A percentile compares a stretch with the other conserved stretches of the same genome.
phyloP scores from a whole-genome alignment of 176 grass and related monocot genomes.

The Metroxylon sagu region DNA sequence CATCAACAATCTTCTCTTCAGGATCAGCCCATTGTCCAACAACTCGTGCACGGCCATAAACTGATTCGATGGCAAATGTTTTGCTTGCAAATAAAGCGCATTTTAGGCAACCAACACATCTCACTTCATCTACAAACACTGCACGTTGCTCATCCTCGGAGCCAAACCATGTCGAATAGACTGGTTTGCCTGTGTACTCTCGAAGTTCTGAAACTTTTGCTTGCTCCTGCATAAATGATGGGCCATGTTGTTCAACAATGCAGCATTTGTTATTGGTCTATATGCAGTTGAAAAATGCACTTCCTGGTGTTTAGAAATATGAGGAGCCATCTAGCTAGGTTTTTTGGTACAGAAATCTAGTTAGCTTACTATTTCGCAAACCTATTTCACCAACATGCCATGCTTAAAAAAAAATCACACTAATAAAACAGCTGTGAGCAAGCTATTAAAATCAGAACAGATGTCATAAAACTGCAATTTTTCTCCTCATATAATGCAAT shows the following conservation, averaged over 20 bases:
- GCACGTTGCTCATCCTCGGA: slow-evolving; percentile 46
- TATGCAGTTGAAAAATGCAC: too few species aligned
- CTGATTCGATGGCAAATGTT: slow-evolving; percentile 82
- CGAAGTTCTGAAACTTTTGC: slow-evolving; percentile 61
- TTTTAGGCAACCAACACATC: slow-evolving; percentile 85
- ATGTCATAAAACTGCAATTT: too few species aligned
- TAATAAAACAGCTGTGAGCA: too few species aligned
- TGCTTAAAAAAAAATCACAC: too few species aligned
- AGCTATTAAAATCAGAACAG: too few species aligned
- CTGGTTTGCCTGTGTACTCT: slow-evolving; percentile 75
- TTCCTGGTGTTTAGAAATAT: too few species aligned
- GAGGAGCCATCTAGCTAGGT: too few species aligned
- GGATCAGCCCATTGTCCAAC: slow-evolving; percentile 84
- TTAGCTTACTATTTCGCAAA: too few species aligned
- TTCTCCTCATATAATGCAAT: too few species aligned
- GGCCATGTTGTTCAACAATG: not conserved
- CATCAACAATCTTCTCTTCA: slow-evolving; percentile 76
- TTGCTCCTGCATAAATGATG: slow-evolving; percentile 40
- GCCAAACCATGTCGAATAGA: slow-evolving; percentile 77
- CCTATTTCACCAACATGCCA: too few species aligned
- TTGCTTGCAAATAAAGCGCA: slow-evolving; percentile 64
- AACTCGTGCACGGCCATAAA: slow-evolving; percentile 74
- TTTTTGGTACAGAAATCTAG: too few species aligned
- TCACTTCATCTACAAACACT: slow-evolving; percentile 85
- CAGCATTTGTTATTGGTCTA: too few species aligned